Percentiles rank a stretch among this genome's conserved stretches.
These are phyloP conservation scores for Angophora floribunda DNA, from an alignment of 345 rosid species.

Conservation along the genomic window DNA sequence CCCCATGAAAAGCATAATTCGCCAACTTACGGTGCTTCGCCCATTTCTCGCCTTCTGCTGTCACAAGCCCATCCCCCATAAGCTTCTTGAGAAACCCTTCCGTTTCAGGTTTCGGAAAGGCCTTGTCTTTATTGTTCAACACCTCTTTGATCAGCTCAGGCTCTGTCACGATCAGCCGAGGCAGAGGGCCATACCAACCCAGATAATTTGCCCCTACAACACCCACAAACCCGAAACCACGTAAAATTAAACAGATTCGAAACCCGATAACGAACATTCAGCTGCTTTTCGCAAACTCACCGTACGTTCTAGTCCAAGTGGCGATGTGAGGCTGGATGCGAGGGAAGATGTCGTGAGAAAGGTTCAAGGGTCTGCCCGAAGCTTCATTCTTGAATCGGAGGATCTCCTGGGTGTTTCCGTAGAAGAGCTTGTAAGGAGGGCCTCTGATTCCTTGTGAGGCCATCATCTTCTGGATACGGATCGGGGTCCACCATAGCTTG, in stretches of 20 bases:
- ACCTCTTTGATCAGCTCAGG: slow-evolving; percentile 31
- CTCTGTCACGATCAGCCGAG: slow-evolving; percentile 27
- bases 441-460: slow-evolving; percentile 13
- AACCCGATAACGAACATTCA: neutral
- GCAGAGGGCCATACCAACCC: slow-evolving; percentile 16
- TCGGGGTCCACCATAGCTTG: slow-evolving; percentile 18
- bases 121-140: slow-evolving; percentile 17
- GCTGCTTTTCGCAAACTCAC: neutral
- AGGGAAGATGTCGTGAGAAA: slow-evolving; percentile 12
- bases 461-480: neutral
- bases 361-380: neutral
- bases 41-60: slow-evolving; percentile 31
- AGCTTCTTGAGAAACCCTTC: neutral
- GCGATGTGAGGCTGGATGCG: slow-evolving; percentile 11
- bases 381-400: neutral
- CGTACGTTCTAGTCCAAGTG: slow-evolving; percentile 14
- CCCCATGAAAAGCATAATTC: slow-evolving; percentile 34
- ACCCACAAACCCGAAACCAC: neutral
- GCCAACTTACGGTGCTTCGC: slow-evolving; percentile 27
- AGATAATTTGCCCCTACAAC: slow-evolving; percentile 22
- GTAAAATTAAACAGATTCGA: neutral
- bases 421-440: slow-evolving; percentile 10
- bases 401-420: slow-evolving; percentile 6
- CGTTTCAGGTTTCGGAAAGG: neutral
- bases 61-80: slow-evolving; percentile 26